Base-by-base conservation (phyloP, 108 stramenopile genomes). In the Mediolabrus comicus region DNA sequence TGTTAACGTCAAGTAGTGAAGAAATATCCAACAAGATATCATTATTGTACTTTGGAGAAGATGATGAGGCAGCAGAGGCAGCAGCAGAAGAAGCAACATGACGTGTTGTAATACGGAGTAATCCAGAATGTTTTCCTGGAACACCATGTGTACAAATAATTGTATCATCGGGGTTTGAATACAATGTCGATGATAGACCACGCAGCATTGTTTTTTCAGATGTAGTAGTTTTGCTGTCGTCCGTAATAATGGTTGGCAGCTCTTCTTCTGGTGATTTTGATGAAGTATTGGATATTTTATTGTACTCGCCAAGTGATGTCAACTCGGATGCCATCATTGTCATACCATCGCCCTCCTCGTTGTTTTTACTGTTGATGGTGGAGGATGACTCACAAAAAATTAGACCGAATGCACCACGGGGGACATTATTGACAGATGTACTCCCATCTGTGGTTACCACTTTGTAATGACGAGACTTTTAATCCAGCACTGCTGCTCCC, bases 91-190 rank as follows among this genome's bases (percentile, higher is more conserved):
- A 0, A 19, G 22, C 19, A 24, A 22, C 53, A 53, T 53, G 29
- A 1, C 25, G 35, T 6, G 53, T 32, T 34, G 49, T 52, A 30
- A 71, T 39, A 31, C 34, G 19, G 25, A 71, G 10, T n/a, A 34
- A 35, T 26, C 46, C 58, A n/a, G n/a, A n/a, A 58, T 25, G 10
- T 10, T 52, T 62, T 1, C 53, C 61, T 3, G 51, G 7, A 2
- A 71, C 31, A 22, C 70, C 70, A 28, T 52, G 52, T 33, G 70
- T 71, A 19, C 33, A 71, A 53, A 71, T 62, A 9, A 61, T 8
- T 36, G 35, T 22, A 31, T 54, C 53, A 53, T 62, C 70, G 30
- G 17, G 7, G 4, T 35, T 13, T 17, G 59, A 71, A 28, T 62
- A 61, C 26, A 36, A 26, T 13, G 26, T 25, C 32, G 70, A 71